phyloP scores from a whole-genome alignment of 2,329 filamentous ascomycete genomes.

The Phaeomoniella chlamydospora region DNA sequence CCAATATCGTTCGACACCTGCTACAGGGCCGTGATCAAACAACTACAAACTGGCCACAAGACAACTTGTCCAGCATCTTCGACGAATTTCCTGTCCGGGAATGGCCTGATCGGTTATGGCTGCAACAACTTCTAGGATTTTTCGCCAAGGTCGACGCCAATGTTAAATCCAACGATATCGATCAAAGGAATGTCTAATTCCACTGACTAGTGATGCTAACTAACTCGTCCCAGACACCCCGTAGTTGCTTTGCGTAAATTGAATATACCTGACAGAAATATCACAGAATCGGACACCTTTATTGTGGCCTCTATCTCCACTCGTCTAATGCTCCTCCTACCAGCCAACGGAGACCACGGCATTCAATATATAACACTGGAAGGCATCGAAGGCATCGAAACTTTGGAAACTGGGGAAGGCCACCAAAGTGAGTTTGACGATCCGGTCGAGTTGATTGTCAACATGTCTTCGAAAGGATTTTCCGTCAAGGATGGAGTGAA shows the following conservation, averaged over 20 bases:
- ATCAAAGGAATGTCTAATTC: not conserved
- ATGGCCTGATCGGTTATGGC: not conserved
- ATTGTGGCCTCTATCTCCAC: too few relatives aligned
- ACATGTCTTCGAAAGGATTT: not conserved
- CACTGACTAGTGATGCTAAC: not conserved
- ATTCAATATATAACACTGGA: too few relatives aligned
- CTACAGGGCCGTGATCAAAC: not conserved
- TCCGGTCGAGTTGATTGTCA: not conserved
- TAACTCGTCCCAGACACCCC: too few relatives aligned
- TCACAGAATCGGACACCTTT: too few relatives aligned
- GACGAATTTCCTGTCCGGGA: not conserved
- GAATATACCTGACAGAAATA: too few relatives aligned
- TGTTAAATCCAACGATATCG: not conserved
- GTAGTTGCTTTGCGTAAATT: too few relatives aligned
- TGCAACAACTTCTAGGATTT: not conserved
- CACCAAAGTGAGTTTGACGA: not conserved
- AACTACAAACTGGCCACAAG: not conserved
- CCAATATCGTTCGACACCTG: not conserved
- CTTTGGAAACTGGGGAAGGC: not conserved
- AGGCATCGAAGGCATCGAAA: not conserved
- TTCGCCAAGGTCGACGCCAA: not conserved
- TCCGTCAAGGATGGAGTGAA: not conserved
- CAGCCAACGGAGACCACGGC: too few relatives aligned
- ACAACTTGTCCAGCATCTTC: not conserved
- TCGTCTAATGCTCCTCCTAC: too few relatives aligned